Base-by-base conservation (phyloP, 345 rosid species). In the Salix dunnii region DNA sequence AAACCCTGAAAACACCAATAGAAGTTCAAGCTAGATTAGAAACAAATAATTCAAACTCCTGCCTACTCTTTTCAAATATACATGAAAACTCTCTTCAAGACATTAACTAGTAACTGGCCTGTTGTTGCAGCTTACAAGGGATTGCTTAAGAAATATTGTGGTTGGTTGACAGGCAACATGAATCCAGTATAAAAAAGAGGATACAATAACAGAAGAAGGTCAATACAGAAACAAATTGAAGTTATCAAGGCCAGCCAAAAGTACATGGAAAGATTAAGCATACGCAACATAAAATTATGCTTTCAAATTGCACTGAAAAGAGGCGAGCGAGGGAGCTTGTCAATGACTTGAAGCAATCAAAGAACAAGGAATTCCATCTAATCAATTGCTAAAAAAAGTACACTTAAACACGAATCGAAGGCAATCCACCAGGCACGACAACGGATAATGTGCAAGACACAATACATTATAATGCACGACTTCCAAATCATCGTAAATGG, bases 1-100 rank as follows among this genome's bases (percentile, higher is more conserved):
- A 31, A 18, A 35, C 65, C 82, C 79, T 74, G 77, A 38, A 55
- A 69, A 76, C 21, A 31, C 36, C 30, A 21, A 62, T 18, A 10
- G 42, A 28, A 11, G 43, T 31, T 49, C 7, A 35, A 20, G 51
- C 67, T 17, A 68, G 16, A 27, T 51, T 6, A 65, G 60, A 43
- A 78, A 73, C n/a, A 42, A 78, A 58, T 40, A 68, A 25, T 76
- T 55, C 72, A 66, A 40, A 63, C 33, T 63, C 31, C 43, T 23
- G 33, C 12, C 61, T 74, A 12, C 43, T 9, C 46, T 27, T 58
- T 30, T 40, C 27, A 46, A 40, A 61, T 17, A 27, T 60, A 63
- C 4, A 38, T 7, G 65, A 3, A 23, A 6, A 55, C 30, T 60
- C 23, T 53, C 46, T 71, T 33, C 14, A 33, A 12, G 38, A 36